phyloP scores from a whole-genome alignment of 2,329 filamentous ascomycete genomes.

The Venturia asperata region DNA sequence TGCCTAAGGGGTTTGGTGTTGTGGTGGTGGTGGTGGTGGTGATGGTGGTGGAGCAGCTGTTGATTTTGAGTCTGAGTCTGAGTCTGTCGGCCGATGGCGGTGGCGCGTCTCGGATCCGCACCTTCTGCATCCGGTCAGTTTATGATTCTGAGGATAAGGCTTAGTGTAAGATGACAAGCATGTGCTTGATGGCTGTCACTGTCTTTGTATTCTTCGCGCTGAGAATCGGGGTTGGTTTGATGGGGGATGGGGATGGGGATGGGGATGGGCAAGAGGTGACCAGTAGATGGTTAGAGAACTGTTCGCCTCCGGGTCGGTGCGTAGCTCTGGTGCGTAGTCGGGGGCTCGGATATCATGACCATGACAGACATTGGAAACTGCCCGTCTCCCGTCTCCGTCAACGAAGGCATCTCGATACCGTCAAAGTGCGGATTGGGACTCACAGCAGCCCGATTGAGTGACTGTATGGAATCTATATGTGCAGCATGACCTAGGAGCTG shows the following conservation, averaged over 20 bases:
- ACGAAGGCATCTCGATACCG: no score
- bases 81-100: not conserved
- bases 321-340: not conserved
- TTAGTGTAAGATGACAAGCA: not conserved
- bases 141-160: not conserved
- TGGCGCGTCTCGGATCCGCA: not conserved
- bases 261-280: no score
- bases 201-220: not conserved
- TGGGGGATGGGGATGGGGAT: no score
- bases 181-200: no score
- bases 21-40: no score
- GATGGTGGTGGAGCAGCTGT: not conserved
- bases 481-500: no score
- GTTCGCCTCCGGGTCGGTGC: slow-evolving; percentile 1
- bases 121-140: slow-evolving; percentile 1
- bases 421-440: no score
- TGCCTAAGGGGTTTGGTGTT: not conserved
- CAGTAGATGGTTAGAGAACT: not conserved
- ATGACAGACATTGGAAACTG: no score
- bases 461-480: no score
- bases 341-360: no score
- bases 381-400: no score
- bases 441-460: no score
- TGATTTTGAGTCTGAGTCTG: not conserved
- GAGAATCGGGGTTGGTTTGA: not conserved